Evolutionary conservation across 116 monocot species (phyloP).

Genomic region (Posidonia oceanica): DNA sequence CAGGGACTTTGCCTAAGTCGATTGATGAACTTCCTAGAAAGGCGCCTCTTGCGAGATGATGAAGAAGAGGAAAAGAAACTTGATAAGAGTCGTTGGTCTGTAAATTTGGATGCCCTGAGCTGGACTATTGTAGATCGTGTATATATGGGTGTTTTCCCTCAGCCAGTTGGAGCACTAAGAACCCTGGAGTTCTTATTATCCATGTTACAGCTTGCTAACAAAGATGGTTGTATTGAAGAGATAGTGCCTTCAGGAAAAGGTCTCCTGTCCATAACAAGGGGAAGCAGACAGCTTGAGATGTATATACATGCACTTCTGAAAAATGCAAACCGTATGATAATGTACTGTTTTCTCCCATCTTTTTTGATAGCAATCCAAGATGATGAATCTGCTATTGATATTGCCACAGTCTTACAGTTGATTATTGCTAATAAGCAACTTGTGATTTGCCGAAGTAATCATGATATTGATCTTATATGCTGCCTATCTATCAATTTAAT

Average conservation of each 20-base stretch:
- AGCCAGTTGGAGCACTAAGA: slow-evolving; percentile 64
- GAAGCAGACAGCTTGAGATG: slow-evolving; percentile 68
- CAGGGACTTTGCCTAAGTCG: slow-evolving; percentile 92
- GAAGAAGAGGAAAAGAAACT: slow-evolving; percentile 92
- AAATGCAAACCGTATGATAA: slow-evolving; percentile 89
- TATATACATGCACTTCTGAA: slow-evolving; percentile 90
- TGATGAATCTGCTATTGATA: slow-evolving; percentile 45
- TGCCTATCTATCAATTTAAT: slow-evolving; percentile 92
- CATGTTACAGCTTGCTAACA: slow-evolving; percentile 95
- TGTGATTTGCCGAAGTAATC: slow-evolving; percentile 86
- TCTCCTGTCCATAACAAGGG: slow-evolving; percentile 77
- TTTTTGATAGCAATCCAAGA: slow-evolving; percentile 66
- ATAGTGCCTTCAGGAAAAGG: slow-evolving; percentile 68
- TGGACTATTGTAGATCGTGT: slow-evolving; percentile 94
- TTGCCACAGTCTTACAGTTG: slow-evolving; percentile 77
- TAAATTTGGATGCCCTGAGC: slow-evolving; percentile 78
- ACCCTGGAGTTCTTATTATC: slow-evolving; percentile 89
- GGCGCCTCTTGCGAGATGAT: slow-evolving; percentile 86
- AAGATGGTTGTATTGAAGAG: slow-evolving; percentile 90
- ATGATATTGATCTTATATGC: slow-evolving; percentile 85
- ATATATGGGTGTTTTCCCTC: slow-evolving; percentile 93
- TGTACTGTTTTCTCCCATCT: slow-evolving; percentile 92
- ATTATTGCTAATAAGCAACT: slow-evolving; percentile 81
- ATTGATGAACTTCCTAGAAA: slow-evolving; percentile 92
- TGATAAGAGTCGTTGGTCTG: slow-evolving; percentile 89